Evolutionary conservation across 306 rosid species (phyloP).

Genomic region (Trifolium dubium): DNA sequence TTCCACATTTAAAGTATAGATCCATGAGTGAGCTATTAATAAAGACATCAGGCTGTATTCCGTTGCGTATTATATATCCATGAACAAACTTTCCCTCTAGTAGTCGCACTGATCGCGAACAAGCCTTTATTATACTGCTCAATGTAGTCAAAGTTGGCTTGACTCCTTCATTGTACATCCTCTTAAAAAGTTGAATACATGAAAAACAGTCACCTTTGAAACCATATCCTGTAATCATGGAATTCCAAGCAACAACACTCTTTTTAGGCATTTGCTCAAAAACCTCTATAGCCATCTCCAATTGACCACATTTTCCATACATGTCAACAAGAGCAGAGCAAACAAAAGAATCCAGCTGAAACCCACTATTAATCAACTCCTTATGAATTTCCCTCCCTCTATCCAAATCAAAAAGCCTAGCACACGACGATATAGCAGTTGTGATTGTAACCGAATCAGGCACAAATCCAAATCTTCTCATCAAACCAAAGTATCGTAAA

Average conservation of each 20-base stretch:
- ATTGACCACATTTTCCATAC: conserved; percentile 83
- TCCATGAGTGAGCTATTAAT: conserved; percentile 64
- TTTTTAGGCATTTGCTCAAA: conserved; percentile 68
- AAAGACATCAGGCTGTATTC: conserved; percentile 58
- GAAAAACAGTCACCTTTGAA: conserved; percentile 69
- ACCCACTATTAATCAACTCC: conserved; percentile 51
- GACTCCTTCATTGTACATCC: conserved; percentile 65
- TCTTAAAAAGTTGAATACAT: conserved; percentile 64
- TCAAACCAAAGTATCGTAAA: conserved; percentile 53
- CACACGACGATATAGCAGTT: conserved; percentile 63
- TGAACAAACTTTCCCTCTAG: conserved; percentile 69
- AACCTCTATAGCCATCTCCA: conserved; percentile 66
- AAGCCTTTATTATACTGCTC: conserved; percentile 64
- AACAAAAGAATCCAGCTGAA: conserved; percentile 52
- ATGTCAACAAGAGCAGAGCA: conserved; percentile 78
- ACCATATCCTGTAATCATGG: conserved; percentile 68
- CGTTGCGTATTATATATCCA: conserved; percentile 63
- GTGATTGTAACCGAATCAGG: conserved; percentile 68
- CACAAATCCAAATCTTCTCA: conserved; percentile 64
- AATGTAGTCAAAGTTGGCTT: conserved; percentile 70
- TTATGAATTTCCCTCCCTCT: conserved; percentile 69
- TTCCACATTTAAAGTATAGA: conserved; percentile 78
- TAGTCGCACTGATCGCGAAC: conserved; percentile 61
- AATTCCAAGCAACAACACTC: conserved; percentile 78
- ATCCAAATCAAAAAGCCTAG: conserved; percentile 72